Evolutionary conservation across 176 grass and related monocot genomes (phyloP).

Genomic region (Oryza coarctata): DNA sequence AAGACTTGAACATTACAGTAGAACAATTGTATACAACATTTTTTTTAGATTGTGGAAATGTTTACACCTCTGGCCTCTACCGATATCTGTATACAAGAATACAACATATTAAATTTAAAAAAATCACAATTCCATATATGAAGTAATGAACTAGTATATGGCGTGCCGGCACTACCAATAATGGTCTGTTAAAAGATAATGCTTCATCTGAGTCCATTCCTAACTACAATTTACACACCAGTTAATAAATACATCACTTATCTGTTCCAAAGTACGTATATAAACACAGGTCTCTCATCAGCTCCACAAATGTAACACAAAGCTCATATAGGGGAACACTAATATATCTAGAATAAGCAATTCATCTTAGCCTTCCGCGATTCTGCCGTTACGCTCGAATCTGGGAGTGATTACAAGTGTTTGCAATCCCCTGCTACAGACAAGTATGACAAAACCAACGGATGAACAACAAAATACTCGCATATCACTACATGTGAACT

Average conservation of each 20-base stretch:
- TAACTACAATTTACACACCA: not conserved
- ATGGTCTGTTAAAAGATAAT: not conserved
- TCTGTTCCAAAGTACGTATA: constrained; percentile 8
- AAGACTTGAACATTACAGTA: not conserved
- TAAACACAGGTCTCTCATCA: not conserved
- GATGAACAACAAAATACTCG: not conserved
- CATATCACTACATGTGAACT: not conserved
- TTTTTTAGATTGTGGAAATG: too few relatives aligned
- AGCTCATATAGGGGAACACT: not conserved
- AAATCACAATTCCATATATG: not conserved
- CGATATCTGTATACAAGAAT: too few relatives aligned
- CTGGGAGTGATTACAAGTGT: not conserved
- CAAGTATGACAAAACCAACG: not conserved
- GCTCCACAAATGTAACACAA: not conserved
- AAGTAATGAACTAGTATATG: not conserved
- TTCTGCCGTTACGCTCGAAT: not conserved
- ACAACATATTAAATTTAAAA: not conserved
- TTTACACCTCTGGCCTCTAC: too few relatives aligned
- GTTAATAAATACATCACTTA: not conserved
- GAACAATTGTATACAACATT: not conserved
- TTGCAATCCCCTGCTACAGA: not conserved
- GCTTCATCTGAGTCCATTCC: not conserved
- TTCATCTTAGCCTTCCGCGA: not conserved
- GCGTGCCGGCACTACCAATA: not conserved
- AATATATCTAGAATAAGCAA: not conserved